Evolutionary conservation across 345 rosid genomes (phyloP).

Genomic region (Erucastrum elatum): DNA sequence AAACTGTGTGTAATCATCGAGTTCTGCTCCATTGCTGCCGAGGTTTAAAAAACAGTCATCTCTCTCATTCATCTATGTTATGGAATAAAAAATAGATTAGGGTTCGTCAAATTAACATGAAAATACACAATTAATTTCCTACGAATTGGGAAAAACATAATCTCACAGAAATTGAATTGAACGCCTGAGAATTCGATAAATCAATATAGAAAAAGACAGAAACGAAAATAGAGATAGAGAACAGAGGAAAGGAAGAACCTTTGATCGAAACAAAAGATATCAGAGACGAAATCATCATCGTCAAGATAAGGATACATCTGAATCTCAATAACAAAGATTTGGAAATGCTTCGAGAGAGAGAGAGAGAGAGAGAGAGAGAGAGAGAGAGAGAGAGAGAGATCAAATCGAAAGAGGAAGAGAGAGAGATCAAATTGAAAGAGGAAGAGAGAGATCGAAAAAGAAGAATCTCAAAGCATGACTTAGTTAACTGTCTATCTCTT

Average conservation of each 20-base stretch:
- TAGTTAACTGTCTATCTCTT: no score
- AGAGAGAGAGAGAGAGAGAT: no score
- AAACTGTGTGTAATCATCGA: conserved; percentile 34
- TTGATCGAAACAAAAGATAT: conserved; percentile 39
- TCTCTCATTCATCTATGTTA: background rate
- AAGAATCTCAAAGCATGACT: no score
- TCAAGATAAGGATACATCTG: conserved; percentile 35
- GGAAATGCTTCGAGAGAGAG: conserved; percentile 2
- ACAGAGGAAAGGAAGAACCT: conserved; percentile 24
- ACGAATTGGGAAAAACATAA: background rate
- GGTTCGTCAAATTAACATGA: conserved; percentile 19
- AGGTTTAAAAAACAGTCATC: conserved; percentile 7
- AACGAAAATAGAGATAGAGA: background rate
- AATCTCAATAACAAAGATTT: conserved; percentile 2
- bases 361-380: no score
- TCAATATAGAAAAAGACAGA: background rate
- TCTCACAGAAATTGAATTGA: conserved; percentile 3
- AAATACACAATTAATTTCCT: background rate
- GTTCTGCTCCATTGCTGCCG: conserved; percentile 36
- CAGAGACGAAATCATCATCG: conserved; percentile 35
- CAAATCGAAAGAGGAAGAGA: background rate
- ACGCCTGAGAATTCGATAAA: background rate
- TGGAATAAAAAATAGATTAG: conserved; percentile 5
- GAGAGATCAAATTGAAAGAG: no score
- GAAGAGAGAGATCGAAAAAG: no score